Evolutionary conservation across 345 rosid species (phyloP).

Genomic region (Dimocarpus longan): DNA sequence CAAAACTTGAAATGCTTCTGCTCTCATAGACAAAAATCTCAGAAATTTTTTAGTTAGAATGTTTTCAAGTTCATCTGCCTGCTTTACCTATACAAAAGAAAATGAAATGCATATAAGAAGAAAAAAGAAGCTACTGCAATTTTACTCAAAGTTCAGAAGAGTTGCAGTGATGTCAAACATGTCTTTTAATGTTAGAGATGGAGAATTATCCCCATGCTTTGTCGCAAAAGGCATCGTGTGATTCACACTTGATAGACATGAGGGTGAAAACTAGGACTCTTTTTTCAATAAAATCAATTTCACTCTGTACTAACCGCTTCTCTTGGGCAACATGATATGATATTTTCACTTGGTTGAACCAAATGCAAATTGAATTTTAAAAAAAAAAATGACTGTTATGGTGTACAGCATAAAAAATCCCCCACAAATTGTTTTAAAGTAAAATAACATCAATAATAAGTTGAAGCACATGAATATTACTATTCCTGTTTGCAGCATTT

Average conservation of each 20-base stretch:
- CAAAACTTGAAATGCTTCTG: constrained; percentile 96
- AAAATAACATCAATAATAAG: background rate
- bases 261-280: background rate
- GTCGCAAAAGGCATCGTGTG: background rate
- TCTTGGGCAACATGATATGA: constrained; percentile 3
- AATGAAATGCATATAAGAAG: constrained; percentile 3
- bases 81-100: constrained; percentile 66
- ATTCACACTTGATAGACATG: background rate
- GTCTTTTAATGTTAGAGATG: background rate
- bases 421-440: background rate
- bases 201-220: background rate
- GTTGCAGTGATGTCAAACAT: background rate
- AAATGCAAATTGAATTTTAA: background rate
- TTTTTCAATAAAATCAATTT: background rate
- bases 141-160: background rate
- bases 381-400: background rate
- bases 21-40: constrained; percentile 98
- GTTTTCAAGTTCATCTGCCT: constrained; percentile 97
- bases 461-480: background rate
- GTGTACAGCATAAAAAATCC: background rate
- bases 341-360: background rate
- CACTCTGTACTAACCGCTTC: background rate
- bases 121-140: constrained; percentile 15
- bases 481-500: background rate
- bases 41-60: constrained; percentile 89